Base-by-base conservation (phyloP, 2,329 filamentous ascomycete species). In the Ophiognomonia clavigignenti-juglandacearum region DNA sequence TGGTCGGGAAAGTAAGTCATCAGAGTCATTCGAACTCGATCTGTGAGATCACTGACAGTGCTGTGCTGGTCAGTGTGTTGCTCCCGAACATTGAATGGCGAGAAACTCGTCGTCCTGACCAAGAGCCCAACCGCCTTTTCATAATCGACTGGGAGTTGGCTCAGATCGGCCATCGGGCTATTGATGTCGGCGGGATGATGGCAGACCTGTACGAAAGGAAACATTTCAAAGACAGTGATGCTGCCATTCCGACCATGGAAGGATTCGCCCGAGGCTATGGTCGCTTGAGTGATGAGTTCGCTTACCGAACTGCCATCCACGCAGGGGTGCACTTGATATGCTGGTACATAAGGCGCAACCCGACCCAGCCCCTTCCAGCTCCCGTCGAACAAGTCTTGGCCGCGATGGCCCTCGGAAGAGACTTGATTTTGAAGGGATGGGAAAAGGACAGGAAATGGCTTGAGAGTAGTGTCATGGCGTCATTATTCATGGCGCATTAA, bases 91-190 rank as follows among this genome's bases (percentile, higher is more conserved):
- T n/a, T n/a, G n/a, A n/a, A n/a, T n/a, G n/a, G n/a, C n/a, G n/a
- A n/a, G n/a, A n/a, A n/a, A n/a, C n/a, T n/a, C n/a, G n/a, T n/a
- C n/a, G 13, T 10, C 16, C 20, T 22, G 29, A 34, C 16, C 32
- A 20, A 26, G 20, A 38, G 18, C 31, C 37, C 6, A 57, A 55
- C 1, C 55, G 58, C 2, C 47, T 72, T 6, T 63, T 69, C 45
- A 52, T 72, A n/a, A 62, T 69, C 31, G 69, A 73, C 53, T 72
- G 69, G 69, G 69, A 72, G 48, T 46, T 67, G 14, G 56, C 59
- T 14, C 68, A 72, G 14, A 60, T 62, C 22, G 66, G 68, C 3
- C 54, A 59, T 38, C 61, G 62, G 14, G 64, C 65, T 0, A 60
- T 66, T 26, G 69, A 72, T 43, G 54, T 71, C 1, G 69, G 66